These are phyloP conservation scores for Saururus chinensis DNA, from an alignment of 164 flowering plant genomes.

Conservation along the genomic window DNA sequence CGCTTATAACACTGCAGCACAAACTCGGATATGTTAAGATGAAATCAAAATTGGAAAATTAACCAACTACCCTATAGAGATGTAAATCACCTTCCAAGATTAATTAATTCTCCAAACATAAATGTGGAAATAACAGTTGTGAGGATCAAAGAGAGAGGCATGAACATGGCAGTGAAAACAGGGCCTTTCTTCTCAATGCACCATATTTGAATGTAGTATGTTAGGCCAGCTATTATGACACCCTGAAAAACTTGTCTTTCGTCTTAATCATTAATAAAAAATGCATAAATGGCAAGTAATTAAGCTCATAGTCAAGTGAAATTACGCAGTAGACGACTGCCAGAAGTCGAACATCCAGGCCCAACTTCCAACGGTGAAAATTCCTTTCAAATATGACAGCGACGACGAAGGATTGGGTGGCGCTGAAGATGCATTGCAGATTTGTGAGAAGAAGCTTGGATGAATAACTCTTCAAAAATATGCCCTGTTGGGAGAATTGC, in stretches of 20 bases:
- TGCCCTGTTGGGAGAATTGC: background rate
- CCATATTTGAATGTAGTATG: slow-evolving; percentile 14
- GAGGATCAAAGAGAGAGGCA: slow-evolving; percentile 13
- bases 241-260: background rate
- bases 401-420: slow-evolving; percentile 8
- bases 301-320: background rate
- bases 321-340: slow-evolving; percentile 11
- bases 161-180: slow-evolving; percentile 13
- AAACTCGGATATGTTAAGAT: background rate
- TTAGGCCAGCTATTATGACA: slow-evolving; percentile 3
- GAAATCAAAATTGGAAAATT: background rate
- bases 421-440: slow-evolving; percentile 11
- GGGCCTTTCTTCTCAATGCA: slow-evolving; percentile 20
- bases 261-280: background rate
- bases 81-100: slow-evolving; percentile 12
- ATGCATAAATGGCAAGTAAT: background rate
- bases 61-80: background rate
- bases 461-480: slow-evolving; percentile 8
- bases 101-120: slow-evolving; percentile 8
- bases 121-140: slow-evolving; percentile 14
- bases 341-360: slow-evolving; percentile 5
- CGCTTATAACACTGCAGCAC: slow-evolving; percentile 9
- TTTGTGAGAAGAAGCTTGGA: slow-evolving; percentile 12
- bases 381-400: slow-evolving; percentile 8
- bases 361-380: slow-evolving; percentile 7